A percentile compares a stretch with the other conserved stretches of the same genome.
Evolutionary conservation across 2,329 filamentous ascomycete species (phyloP).

Genomic region (Dryadomyces quercus-mongolicae): DNA sequence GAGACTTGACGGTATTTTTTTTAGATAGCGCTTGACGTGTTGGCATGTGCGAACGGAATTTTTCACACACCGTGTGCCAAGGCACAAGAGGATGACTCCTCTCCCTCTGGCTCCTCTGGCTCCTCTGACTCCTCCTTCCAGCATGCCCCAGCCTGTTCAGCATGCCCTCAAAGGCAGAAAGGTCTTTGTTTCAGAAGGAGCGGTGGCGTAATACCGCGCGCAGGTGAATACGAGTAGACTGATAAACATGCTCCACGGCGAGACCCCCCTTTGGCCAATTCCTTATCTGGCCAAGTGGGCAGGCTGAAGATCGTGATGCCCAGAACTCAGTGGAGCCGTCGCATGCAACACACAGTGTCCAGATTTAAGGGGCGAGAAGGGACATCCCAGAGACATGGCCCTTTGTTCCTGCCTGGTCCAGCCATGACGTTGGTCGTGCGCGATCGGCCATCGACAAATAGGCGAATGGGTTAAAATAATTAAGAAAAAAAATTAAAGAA

Average conservation of each 20-base stretch:
- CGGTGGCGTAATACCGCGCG: too few relatives aligned
- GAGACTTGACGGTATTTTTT: background rate
- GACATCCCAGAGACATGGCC: too few relatives aligned
- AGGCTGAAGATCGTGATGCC: background rate
- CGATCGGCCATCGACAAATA: background rate
- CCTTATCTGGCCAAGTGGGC: background rate
- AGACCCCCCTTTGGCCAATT: background rate
- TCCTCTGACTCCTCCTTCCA: too few relatives aligned
- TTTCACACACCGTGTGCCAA: background rate
- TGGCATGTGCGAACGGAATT: background rate
- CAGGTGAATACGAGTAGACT: too few relatives aligned
- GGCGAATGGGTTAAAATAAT: too few relatives aligned
- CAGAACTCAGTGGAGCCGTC: too few relatives aligned
- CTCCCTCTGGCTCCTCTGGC: too few relatives aligned
- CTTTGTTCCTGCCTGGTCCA: background rate
- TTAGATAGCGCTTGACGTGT: background rate
- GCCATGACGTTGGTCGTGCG: background rate
- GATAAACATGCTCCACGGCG: background rate
- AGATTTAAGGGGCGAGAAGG: background rate
- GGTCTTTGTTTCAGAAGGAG: too few relatives aligned
- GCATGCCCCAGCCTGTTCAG: too few relatives aligned
- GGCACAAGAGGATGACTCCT: background rate
- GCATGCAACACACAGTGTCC: background rate
- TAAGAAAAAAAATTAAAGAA: too few relatives aligned
- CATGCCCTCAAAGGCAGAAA: too few relatives aligned